Conservation (phyloP, 805 yeast species). For the Saturnispora quitensis region DNA sequence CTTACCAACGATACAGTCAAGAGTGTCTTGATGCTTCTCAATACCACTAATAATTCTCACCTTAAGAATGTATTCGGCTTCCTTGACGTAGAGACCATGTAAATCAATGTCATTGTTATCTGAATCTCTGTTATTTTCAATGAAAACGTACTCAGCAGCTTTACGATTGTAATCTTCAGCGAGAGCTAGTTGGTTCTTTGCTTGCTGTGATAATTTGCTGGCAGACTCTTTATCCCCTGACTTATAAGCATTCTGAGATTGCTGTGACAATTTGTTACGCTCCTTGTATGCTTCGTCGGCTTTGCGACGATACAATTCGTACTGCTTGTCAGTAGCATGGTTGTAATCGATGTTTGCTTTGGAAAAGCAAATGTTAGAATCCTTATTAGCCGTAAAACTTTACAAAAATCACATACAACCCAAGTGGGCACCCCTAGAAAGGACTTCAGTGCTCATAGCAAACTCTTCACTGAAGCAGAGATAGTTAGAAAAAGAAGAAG, state of each 20-base stretch:
- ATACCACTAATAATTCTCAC: constrained; percentile 62
- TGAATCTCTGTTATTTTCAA: constrained; percentile 84
- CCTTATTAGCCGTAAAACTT: not conserved
- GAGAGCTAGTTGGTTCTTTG: constrained; percentile 47
- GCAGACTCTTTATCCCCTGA: constrained; percentile 69
- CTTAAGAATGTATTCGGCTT: constrained; percentile 71
- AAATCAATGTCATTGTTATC: constrained; percentile 79
- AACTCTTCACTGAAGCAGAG: not conserved
- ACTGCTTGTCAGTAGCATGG: constrained; percentile 61
- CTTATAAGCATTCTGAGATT: constrained; percentile 72
- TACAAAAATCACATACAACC: constrained; percentile 14
- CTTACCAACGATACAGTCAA: constrained; percentile 87
- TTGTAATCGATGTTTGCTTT: constrained; percentile 43
- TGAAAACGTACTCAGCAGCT: constrained; percentile 87
- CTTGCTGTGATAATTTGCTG: constrained; percentile 58
- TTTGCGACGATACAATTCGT: constrained; percentile 49
- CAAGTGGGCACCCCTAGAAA: constrained; percentile 21
- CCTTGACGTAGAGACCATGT: constrained; percentile 86
- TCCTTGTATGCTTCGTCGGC: constrained; percentile 62
- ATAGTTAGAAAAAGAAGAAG: too few relatives aligned
- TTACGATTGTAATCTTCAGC: constrained; percentile 64
- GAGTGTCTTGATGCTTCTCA: constrained; percentile 45
- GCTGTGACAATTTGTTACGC: constrained; percentile 43
- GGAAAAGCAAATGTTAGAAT: not conserved
- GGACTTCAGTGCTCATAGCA: constrained; percentile 19